A percentile compares a stretch with the other conserved stretches of the same genome.
These are phyloP conservation scores for Ramularia collo-cygni DNA, from an alignment of 2,329 filamentous ascomycete genomes.

Conservation along the genomic window DNA sequence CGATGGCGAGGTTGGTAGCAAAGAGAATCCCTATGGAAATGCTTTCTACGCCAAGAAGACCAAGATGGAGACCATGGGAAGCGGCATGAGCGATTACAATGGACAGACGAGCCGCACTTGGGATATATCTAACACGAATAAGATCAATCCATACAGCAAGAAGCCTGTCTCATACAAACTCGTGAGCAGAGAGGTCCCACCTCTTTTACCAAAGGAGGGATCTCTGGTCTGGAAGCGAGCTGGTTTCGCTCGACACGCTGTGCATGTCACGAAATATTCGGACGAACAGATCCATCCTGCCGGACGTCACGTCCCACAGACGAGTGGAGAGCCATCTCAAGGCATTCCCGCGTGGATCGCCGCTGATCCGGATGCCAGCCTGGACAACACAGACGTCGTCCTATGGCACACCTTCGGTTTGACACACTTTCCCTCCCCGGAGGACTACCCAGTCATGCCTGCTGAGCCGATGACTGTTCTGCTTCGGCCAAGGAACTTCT, in stretches of 20 bases:
- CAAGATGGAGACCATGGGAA: conserved; percentile 62
- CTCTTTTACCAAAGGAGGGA: conserved; percentile 70
- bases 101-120: conserved; percentile 73
- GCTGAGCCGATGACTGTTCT: conserved; percentile 63
- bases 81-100: conserved; percentile 73
- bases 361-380: conserved; percentile 60
- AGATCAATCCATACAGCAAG: conserved; percentile 76
- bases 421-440: conserved; percentile 80
- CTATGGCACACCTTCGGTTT: conserved; percentile 93
- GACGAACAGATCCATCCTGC: conserved; percentile 81
- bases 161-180: conserved; percentile 86
- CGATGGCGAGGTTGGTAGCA: conserved; percentile 67
- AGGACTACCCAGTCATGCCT: conserved; percentile 65
- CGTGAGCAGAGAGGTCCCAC: conserved; percentile 75
- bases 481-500: conserved; percentile 75
- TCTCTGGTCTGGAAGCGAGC: conserved; percentile 84
- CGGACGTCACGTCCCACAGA: conserved; percentile 81
- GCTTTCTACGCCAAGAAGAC: conserved; percentile 83
- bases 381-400: conserved; percentile 79
- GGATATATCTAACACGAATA: conserved; percentile 83
- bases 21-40: conserved; percentile 83
- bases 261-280: conserved; percentile 66
- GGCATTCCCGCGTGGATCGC: conserved; percentile 60
- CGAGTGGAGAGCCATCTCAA: conserved; percentile 56
- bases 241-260: conserved; percentile 76